Conservation (phyloP, 2,329 filamentous ascomycete species). For the Colletotrichum sansevieriae region DNA sequence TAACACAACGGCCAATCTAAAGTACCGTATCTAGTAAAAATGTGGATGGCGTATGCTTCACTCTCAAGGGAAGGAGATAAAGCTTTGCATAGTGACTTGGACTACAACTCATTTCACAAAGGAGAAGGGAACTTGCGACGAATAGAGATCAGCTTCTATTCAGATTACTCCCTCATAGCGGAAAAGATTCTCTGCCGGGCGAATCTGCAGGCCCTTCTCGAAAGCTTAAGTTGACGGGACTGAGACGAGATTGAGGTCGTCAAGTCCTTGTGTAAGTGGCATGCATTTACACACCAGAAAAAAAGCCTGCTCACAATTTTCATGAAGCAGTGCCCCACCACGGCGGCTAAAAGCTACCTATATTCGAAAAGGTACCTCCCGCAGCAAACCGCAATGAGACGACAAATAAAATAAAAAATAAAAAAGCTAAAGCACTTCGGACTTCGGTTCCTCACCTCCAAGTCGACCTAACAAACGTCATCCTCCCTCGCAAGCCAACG, state of each 20-base stretch:
- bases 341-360: constrained; percentile 11
- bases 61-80: too few species aligned
- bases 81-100: neutral
- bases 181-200: neutral
- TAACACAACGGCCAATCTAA: too few species aligned
- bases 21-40: too few species aligned
- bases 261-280: constrained; percentile 2
- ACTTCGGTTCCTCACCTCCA: neutral
- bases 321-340: neutral
- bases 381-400: neutral
- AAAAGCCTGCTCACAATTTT: neutral
- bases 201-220: neutral
- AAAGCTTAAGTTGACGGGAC: neutral
- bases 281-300: neutral
- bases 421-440: neutral
- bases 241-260: neutral
- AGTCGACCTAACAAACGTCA: neutral
- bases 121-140: neutral
- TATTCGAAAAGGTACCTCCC: constrained; percentile 2
- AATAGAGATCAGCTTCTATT: neutral
- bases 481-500: neutral
- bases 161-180: neutral
- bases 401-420: neutral
- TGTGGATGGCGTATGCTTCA: too few species aligned
- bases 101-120: neutral